phyloP scores from a whole-genome alignment of 139 green algal genomes.

The Chlamydomonas eustigma region DNA sequence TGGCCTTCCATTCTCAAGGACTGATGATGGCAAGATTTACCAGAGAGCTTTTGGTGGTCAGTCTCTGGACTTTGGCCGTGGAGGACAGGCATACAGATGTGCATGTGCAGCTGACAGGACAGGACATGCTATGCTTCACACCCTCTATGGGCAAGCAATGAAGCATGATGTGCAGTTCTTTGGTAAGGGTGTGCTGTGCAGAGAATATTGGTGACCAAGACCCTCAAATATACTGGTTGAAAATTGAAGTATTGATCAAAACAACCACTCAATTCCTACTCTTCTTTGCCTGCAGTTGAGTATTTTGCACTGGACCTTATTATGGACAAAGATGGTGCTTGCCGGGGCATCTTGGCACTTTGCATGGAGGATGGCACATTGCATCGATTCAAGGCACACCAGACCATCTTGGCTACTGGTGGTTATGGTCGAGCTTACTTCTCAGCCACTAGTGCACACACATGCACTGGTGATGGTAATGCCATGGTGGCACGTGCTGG shows the following conservation, averaged over 20 bases:
- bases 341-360: slow-evolving; percentile 83
- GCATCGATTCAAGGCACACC: slow-evolving; percentile 86
- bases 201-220: no score
- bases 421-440: slow-evolving; percentile 97
- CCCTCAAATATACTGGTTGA: no score
- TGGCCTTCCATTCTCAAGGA: slow-evolving; percentile 94
- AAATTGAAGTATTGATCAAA: no score
- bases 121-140: slow-evolving; percentile 99
- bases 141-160: slow-evolving; percentile 94
- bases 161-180: slow-evolving; percentile 97
- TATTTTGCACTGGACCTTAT: slow-evolving; percentile 99
- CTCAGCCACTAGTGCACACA: slow-evolving; percentile 94
- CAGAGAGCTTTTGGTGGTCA: slow-evolving; percentile 97
- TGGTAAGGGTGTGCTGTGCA: slow-evolving; percentile 57
- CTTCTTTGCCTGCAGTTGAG: slow-evolving; percentile 83
- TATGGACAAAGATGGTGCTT: slow-evolving; percentile 87
- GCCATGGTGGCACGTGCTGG: slow-evolving; percentile 93
- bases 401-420: slow-evolving; percentile 95
- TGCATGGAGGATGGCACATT: slow-evolving; percentile 98
- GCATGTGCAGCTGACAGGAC: slow-evolving; percentile 92
- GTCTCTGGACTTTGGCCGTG: slow-evolving; percentile 89
- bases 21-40: slow-evolving; percentile 98
- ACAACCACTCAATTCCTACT: no score
- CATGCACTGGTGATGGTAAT: slow-evolving; percentile 92
- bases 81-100: slow-evolving; percentile 86